Conservation (phyloP, 805 yeast species). For the Pichia paraexigua region DNA sequence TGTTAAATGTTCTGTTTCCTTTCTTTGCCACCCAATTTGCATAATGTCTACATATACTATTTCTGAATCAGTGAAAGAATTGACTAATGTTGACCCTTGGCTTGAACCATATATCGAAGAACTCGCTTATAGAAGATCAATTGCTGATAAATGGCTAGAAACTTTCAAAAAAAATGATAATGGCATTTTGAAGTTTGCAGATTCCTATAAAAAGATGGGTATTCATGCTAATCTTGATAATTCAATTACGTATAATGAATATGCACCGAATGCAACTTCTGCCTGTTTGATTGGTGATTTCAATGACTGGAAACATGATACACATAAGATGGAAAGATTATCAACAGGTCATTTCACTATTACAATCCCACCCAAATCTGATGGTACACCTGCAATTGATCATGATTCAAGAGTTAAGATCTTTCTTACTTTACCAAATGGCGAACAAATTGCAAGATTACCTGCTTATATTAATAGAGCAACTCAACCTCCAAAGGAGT, state of each 20-base stretch:
- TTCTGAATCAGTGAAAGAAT: slow-evolving; percentile 40
- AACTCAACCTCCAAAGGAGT: slow-evolving; percentile 57
- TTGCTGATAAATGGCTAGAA: slow-evolving; percentile 57
- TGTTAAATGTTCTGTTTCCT: neutral
- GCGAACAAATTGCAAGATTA: slow-evolving; percentile 66
- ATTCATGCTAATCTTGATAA: slow-evolving; percentile 55
- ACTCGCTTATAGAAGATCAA: slow-evolving; percentile 56
- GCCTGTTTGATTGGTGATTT: slow-evolving; percentile 90
- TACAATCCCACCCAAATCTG: slow-evolving; percentile 42
- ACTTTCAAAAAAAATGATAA: slow-evolving; percentile 52
- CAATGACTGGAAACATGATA: slow-evolving; percentile 65
- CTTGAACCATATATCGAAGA: slow-evolving; percentile 68
- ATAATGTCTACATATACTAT: slow-evolving; percentile 5
- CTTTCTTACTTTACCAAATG: slow-evolving; percentile 54
- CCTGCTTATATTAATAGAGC: slow-evolving; percentile 90
- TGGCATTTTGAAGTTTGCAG: slow-evolving; percentile 62
- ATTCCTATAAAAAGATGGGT: slow-evolving; percentile 71
- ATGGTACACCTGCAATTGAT: slow-evolving; percentile 57
- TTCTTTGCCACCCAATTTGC: neutral
- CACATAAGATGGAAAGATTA: slow-evolving; percentile 51
- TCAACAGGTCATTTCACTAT: slow-evolving; percentile 66
- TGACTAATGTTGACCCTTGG: slow-evolving; percentile 78
- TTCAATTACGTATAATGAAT: slow-evolving; percentile 61
- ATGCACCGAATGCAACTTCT: slow-evolving; percentile 79
- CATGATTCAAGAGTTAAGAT: slow-evolving; percentile 79